phyloP scores from a whole-genome alignment of 768 basidiomycete genomes.

The Amanita fuliginea region DNA sequence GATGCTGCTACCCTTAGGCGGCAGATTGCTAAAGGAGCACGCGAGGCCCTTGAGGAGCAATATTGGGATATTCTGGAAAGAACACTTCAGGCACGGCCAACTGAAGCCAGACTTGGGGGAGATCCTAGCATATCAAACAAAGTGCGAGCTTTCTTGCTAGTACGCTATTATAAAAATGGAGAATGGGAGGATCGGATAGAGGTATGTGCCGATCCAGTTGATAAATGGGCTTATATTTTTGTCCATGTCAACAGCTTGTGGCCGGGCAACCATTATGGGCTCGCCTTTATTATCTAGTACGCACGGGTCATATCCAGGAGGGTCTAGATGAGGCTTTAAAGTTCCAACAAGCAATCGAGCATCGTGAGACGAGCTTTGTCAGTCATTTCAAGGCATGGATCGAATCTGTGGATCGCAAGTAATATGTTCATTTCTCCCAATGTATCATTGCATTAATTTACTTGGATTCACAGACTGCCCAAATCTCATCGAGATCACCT shows the following conservation, averaged over 20 bases:
- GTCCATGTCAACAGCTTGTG: conserved; percentile 43
- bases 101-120: conserved; percentile 82
- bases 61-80: conserved; percentile 78
- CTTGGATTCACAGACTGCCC: conserved; percentile 36
- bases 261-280: conserved; percentile 90
- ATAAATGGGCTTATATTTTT: not conserved
- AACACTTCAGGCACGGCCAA: conserved; percentile 69
- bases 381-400: conserved; percentile 78
- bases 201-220: conserved; percentile 29
- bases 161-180: conserved; percentile 67
- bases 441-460: not conserved
- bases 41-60: conserved; percentile 81
- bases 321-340: conserved; percentile 67
- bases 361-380: conserved; percentile 75
- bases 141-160: conserved; percentile 76
- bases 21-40: conserved; percentile 69
- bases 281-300: conserved; percentile 83
- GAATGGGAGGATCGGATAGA: conserved; percentile 89
- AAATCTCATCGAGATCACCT: conserved; percentile 73
- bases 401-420: conserved; percentile 72
- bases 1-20: conserved; percentile 55
- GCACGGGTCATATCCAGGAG: conserved; percentile 74
- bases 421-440: conserved; percentile 12
- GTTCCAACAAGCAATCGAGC: conserved; percentile 60
- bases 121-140: conserved; percentile 86